These are phyloP conservation scores for Lodderomyces metapsilosis DNA, from an alignment of 1,139 yeast species.

Conservation along the genomic window DNA sequence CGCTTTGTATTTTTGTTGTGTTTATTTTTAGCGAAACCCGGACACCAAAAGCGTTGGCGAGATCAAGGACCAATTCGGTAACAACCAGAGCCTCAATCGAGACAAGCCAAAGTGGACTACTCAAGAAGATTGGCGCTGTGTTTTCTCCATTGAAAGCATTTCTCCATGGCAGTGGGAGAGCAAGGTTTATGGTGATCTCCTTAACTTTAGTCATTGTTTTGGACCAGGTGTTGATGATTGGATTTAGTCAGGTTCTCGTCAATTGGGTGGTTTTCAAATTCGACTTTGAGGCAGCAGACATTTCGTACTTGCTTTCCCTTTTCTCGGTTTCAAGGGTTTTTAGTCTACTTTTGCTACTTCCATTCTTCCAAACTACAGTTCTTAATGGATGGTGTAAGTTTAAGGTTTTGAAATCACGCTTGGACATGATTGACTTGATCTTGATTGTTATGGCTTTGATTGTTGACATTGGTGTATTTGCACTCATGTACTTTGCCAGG, in stretches of 20 bases:
- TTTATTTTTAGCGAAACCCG: slow-evolving; percentile 59
- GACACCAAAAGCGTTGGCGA: slow-evolving; percentile 40
- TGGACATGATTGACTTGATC: slow-evolving; percentile 57
- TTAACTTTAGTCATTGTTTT: slow-evolving; percentile 41
- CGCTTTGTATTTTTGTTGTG: slow-evolving; percentile 28
- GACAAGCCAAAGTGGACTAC: neutral
- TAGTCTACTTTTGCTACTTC: slow-evolving; percentile 31
- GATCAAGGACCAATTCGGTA: slow-evolving; percentile 40
- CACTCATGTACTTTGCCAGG: slow-evolving; percentile 21
- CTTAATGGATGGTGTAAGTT: slow-evolving; percentile 29
- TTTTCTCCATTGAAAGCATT: slow-evolving; percentile 38
- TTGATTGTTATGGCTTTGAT: slow-evolving; percentile 23
- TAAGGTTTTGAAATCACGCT: slow-evolving; percentile 33
- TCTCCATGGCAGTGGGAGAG: slow-evolving; percentile 14
- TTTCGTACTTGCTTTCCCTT: slow-evolving; percentile 58
- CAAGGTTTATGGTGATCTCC: slow-evolving; percentile 36
- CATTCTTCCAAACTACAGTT: slow-evolving; percentile 30
- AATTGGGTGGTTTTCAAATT: slow-evolving; percentile 59
- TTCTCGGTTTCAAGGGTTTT: slow-evolving; percentile 44
- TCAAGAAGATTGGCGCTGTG: neutral
- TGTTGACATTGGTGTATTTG: slow-evolving; percentile 42
- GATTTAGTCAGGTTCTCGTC: slow-evolving; percentile 39
- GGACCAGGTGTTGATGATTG: slow-evolving; percentile 31
- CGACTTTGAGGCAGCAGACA: slow-evolving; percentile 55
- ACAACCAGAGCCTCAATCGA: slow-evolving; percentile 4